Percentiles rank a stretch among this genome's conserved stretches.
Conservation (phyloP, 805 yeast genomes). For the Kazachstania taianensis region DNA sequence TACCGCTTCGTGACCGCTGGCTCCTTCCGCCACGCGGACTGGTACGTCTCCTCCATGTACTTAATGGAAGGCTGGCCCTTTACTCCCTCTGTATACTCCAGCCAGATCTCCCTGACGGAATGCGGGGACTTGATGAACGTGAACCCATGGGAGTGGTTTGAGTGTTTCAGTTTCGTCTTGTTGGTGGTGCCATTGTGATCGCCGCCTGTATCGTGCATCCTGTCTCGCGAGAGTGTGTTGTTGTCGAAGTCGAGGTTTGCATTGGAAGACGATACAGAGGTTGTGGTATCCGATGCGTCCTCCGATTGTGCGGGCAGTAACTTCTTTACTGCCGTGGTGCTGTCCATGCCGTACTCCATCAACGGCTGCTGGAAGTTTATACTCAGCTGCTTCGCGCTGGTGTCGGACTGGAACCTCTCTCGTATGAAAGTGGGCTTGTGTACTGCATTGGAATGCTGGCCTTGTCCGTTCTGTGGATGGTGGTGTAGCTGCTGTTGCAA, state of each 20-base stretch:
- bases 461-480: not conserved
- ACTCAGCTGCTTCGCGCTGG: not conserved
- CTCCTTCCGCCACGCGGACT: constrained; percentile 47
- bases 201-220: not conserved
- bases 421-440: constrained; percentile 2
- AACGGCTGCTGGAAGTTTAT: not conserved
- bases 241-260: not conserved
- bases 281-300: too few species aligned
- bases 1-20: constrained; percentile 45
- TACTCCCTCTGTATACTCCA: constrained; percentile 43
- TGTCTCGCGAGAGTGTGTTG: not conserved
- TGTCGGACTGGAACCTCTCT: not conserved
- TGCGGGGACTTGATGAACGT: constrained; percentile 35
- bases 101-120: constrained; percentile 46
- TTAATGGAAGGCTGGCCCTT: constrained; percentile 44
- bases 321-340: too few species aligned
- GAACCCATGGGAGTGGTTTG: constrained; percentile 23
- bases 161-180: not conserved
- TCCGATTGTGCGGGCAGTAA: too few species aligned
- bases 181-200: not conserved
- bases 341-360: not conserved
- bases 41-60: constrained; percentile 38
- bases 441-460: not conserved
- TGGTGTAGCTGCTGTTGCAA: not conserved
- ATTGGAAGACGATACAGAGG: not conserved